These are phyloP conservation scores for Ogataea allantospora DNA, from an alignment of 805 yeast species.

Conservation along the genomic window DNA sequence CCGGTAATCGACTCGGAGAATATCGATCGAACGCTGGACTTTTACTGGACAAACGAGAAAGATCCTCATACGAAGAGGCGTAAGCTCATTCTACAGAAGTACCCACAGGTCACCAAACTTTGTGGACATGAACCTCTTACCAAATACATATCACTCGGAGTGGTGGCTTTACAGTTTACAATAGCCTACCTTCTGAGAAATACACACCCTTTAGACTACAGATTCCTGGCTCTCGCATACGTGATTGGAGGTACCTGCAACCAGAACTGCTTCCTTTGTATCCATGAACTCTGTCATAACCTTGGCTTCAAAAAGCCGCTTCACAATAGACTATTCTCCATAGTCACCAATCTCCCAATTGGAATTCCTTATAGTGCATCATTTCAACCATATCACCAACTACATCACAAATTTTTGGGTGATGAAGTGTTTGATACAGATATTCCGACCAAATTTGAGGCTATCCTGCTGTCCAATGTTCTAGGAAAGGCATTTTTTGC, in stretches of 20 bases:
- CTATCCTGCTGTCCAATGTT: conserved; percentile 66
- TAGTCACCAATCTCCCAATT: conserved; percentile 77
- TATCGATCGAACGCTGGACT: conserved; percentile 41
- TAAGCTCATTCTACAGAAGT: conserved; percentile 64
- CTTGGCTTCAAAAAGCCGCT: conserved; percentile 77
- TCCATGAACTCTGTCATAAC: conserved; percentile 86
- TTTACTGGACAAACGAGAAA: conserved; percentile 77
- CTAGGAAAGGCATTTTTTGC: conserved; percentile 90
- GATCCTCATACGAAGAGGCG: conserved; percentile 83
- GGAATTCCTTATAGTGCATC: conserved; percentile 90
- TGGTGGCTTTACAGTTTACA: conserved; percentile 65
- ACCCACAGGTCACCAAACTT: conserved; percentile 77
- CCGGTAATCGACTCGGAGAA: conserved; percentile 25
- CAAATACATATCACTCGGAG: conserved; percentile 66
- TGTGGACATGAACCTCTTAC: conserved; percentile 87
- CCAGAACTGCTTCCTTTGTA: conserved; percentile 82
- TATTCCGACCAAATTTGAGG: conserved; percentile 79
- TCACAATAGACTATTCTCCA: conserved; percentile 73
- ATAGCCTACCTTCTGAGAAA: conserved; percentile 62
- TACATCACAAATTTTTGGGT: conserved; percentile 89
- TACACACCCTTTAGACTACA: conserved; percentile 48
- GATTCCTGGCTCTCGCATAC: conserved; percentile 65
- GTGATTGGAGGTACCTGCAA: conserved; percentile 82
- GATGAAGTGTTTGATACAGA: conserved; percentile 84
- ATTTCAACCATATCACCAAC: conserved; percentile 84